Evolutionary conservation across 192 early-diverging fungal species (phyloP), one percentile per base, ranked within the genome.

Genomic region (Chytriomyces sp.): DNA sequence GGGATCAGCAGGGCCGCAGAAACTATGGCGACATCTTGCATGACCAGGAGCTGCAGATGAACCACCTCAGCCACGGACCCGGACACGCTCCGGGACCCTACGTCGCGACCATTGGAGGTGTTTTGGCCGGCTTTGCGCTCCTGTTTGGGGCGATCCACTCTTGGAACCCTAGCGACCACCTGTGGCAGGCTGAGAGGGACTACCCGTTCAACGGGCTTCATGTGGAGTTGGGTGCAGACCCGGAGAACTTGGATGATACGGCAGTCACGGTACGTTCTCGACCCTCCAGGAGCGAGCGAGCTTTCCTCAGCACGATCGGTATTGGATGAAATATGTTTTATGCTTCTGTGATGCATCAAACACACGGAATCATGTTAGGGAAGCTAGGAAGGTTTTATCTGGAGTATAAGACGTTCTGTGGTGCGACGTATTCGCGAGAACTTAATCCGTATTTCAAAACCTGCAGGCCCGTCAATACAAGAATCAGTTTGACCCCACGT

Each of bases 1-100:
- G 85, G 85, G 85, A 86, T 72, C 72, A 80, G 68, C 85, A 86
- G 77, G 82, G 78, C 17, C 70, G 82, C 5, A 52, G 85, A 28
- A 75, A 86, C 44, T 86, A 82, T 62, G 85, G 85, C 28, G 85
- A 86, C 37, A 63, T 86, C 19, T 28, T 84, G 25, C 56, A 80
- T 28, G 80, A 80, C 59, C 73, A 82, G 44, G 82, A 80, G 41
- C 64, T 78, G 40, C 78, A 78, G 64, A 78, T 75, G 31, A 80
- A 86, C 55, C 40, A 65, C 39, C 80, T 68, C 77, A 57, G 72
- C 39, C 76, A 81, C 53, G 85, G 82, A 39, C 76, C 78, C 7
- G 77, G 77, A 37, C 36, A 49, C 22, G 70, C 69, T 57, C 61
- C 64, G 73, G 39, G 65, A 59, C 38, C 44, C 32, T 66, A 41